phyloP scores from a whole-genome alignment of 768 basidiomycete genomes.

The Boletus sp. region DNA sequence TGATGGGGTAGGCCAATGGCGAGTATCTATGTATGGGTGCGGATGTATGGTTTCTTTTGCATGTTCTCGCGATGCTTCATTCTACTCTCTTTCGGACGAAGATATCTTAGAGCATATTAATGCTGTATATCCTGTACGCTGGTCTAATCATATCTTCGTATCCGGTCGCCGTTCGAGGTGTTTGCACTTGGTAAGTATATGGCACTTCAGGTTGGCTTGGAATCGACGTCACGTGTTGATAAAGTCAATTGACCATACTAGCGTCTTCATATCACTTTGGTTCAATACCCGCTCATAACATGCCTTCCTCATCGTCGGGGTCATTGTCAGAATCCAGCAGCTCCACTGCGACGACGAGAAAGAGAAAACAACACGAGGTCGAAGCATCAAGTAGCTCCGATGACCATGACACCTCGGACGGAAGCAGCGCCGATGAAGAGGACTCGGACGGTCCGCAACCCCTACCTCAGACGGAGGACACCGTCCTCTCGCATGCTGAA shows the following conservation, averaged over 20 bases:
- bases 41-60: slow-evolving; percentile 6
- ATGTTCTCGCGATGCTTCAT: background rate
- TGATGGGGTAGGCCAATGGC: slow-evolving; percentile 10
- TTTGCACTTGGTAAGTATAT: no score
- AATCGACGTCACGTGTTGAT: slow-evolving; percentile 8
- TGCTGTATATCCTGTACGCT: slow-evolving; percentile 18
- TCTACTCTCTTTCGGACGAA: slow-evolving; percentile 6
- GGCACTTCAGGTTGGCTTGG: no score
- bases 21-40: no score
- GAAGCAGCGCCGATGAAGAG: slow-evolving; percentile 7
- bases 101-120: slow-evolving; percentile 22
- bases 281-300: background rate
- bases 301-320: slow-evolving; percentile 24
- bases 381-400: slow-evolving; percentile 21
- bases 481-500: slow-evolving; percentile 75
- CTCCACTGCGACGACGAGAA: slow-evolving; percentile 26
- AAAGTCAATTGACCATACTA: background rate
- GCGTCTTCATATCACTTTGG: background rate
- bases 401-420: slow-evolving; percentile 26
- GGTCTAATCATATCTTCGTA: slow-evolving; percentile 14
- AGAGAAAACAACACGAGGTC: slow-evolving; percentile 21
- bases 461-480: slow-evolving; percentile 15
- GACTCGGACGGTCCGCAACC: slow-evolving; percentile 5
- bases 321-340: slow-evolving; percentile 20
- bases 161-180: background rate